Evolutionary conservation across 2,329 filamentous ascomycete species (phyloP), one percentile per base, ranked within the genome.

Genomic region (Penicillium sp.): DNA sequence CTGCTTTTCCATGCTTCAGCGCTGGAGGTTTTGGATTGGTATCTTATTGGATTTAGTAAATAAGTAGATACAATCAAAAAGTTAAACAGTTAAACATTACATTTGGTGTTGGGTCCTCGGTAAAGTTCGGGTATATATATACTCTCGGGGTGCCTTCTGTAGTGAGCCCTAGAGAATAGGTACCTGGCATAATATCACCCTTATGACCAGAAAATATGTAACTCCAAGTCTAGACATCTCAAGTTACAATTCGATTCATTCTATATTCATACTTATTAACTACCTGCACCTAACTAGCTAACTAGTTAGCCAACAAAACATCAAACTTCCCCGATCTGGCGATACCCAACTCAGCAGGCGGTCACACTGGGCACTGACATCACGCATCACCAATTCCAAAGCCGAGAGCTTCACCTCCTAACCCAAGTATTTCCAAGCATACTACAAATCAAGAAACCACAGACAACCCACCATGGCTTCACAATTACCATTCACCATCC

Each of bases 331-430:
- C 32, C 8, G 18, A 35, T 23, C 27, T 12, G 38, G 5, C 7
- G 12, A 27, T 40, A 13, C 38, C 42, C 6, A 44, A 49, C 18
- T 2, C 13, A 47, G 50, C 32, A 61, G 42, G 56, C 54, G 59
- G 59, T 60, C 24, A 48, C 35, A 13, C 1, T 8, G n/a, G 53
- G 47, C 54, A 60, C 44, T 61, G 56, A 61, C 59, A 60, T 61
- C 54, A 60, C 57, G 25, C 28, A 49, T 45, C 40, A 20, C 39
- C 48, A 35, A 37, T 28, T 39, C 39, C 35, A 38, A 33, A 20
- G 28, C 20, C 10, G 44, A 27, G 29, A 47, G 44, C 20, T 49
- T 15, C 10, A 6, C n/a, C 23, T 33, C 33, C 13, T 6, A 23
- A 23, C 15, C 15, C 15, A 18, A 18, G 20, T 23, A 20, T 4